Evolutionary conservation across 202 grass and related monocot genomes (phyloP), one percentile per base, ranked within the genome.

Genomic region (Cymbopogon flexuosus): DNA sequence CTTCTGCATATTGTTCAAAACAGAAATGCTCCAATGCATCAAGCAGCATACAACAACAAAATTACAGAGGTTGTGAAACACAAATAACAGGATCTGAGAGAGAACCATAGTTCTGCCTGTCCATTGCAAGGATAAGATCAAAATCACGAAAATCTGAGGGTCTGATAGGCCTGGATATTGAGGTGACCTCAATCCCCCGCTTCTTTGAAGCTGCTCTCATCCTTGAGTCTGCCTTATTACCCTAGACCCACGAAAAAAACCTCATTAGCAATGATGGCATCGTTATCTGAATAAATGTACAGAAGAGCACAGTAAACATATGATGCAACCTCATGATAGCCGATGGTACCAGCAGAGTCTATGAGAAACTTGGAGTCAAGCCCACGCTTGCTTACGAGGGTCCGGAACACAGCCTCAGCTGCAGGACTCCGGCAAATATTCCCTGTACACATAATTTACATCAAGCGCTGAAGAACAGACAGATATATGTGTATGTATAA

Each of bases 381-480:
- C 14, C 88, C 90, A 46, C 92, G 79, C 84, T 93, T 98, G 69
- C 59, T 79, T 40, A 94, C 92, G 2, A 94, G 84, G 45, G 83
- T 85, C 51, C 83, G 88, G 79, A 94, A 94, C 67, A 98, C 90
- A 34, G 95, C 95, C 79, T 98, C 95, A n/a, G 92, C 92, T 1
- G 95, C 92, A 36, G 95, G 92, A 78, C 95, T 98, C 60, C 95
- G 88, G 76, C 95, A 98, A 60, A 98, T 98, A 85, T 98, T 98
- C 14, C 95, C 92, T 98, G 72, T 40, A n/a, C 15, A 62, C 59
- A 81, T 11, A 78, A 29, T 70, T 56, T 43, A 43, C 30, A 84
- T 77, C 51, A 88, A 42, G 34, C 15, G 35, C 64, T 61, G 59
- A 65, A 72, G 65, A 73, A 19, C 1, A 77, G 56, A 70, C 58